A percentile compares a stretch with the other conserved stretches of the same genome.
phyloP scores from a whole-genome alignment of 179 eudicot genomes.

The Camellia oleifera region DNA sequence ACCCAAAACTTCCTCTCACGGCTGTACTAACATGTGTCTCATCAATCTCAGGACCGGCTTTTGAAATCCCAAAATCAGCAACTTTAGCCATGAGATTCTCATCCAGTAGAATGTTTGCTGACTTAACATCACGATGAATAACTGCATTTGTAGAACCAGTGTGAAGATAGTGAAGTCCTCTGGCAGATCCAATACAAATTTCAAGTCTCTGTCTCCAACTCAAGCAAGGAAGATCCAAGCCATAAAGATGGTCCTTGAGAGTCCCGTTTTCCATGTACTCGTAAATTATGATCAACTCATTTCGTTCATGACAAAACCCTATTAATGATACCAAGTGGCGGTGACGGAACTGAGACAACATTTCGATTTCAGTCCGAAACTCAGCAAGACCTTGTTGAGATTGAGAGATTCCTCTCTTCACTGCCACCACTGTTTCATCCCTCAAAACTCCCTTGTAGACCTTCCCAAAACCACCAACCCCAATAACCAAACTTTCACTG shows the following conservation, averaged over 20 bases:
- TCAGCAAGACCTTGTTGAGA: conserved; percentile 39
- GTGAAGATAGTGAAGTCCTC: conserved; percentile 51
- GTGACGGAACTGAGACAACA: conserved; percentile 47
- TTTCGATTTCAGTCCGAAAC: conserved; percentile 40
- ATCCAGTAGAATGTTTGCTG: conserved; percentile 42
- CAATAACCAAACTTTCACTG: conserved; percentile 34
- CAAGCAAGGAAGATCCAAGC: conserved; percentile 26
- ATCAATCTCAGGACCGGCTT: conserved; percentile 37
- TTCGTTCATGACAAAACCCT: conserved; percentile 41
- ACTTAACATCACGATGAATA: conserved; percentile 51
- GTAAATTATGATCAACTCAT: conserved; percentile 43
- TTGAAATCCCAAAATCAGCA: conserved; percentile 49
- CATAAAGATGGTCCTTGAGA: conserved; percentile 42
- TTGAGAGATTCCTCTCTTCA: conserved; percentile 38
- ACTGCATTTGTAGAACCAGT: conserved; percentile 39
- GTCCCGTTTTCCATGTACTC: conserved; percentile 52
- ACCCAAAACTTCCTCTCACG: conserved; percentile 47
- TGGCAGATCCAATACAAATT: conserved; percentile 45
- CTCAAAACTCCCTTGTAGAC: conserved; percentile 41
- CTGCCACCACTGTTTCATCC: conserved; percentile 35
- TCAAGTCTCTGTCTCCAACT: conserved; percentile 45
- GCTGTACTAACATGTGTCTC: conserved; percentile 44
- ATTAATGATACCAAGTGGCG: conserved; percentile 45
- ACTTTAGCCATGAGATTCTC: conserved; percentile 45
- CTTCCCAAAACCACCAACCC: conserved; percentile 49